Percentiles rank a stretch among this genome's conserved stretches.
These are phyloP conservation scores for Biscogniauxia mediterranea DNA, from an alignment of 2,329 filamentous ascomycete species.

Conservation along the genomic window DNA sequence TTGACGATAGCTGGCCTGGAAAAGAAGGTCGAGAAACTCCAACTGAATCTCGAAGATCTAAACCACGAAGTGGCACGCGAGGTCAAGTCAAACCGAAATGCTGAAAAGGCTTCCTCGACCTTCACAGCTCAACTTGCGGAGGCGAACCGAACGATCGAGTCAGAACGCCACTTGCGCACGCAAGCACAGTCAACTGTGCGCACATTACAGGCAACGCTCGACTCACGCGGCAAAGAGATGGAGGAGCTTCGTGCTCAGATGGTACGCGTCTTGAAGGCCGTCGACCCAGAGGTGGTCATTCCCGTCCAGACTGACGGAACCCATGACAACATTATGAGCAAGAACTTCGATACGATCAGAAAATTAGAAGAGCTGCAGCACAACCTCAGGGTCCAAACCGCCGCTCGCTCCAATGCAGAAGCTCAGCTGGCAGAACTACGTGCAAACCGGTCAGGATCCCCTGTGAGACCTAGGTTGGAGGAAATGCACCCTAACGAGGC, in stretches of 20 bases:
- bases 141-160: constrained; percentile 83
- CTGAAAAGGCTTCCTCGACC: constrained; percentile 82
- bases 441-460: constrained; percentile 69
- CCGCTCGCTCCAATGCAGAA: constrained; percentile 79
- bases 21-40: constrained; percentile 91
- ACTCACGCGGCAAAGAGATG: constrained; percentile 77
- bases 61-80: constrained; percentile 90
- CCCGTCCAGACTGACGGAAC: constrained; percentile 57
- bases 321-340: constrained; percentile 66
- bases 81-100: constrained; percentile 83
- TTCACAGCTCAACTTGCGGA: constrained; percentile 83
- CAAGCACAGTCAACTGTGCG: constrained; percentile 86
- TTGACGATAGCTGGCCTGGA: constrained; percentile 79
- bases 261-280: constrained; percentile 78
- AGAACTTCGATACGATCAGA: constrained; percentile 79
- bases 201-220: constrained; percentile 75
- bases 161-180: constrained; percentile 78
- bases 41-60: constrained; percentile 83
- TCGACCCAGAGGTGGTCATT: constrained; percentile 71
- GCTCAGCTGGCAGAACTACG: constrained; percentile 77
- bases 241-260: constrained; percentile 77
- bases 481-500: constrained; percentile 85
- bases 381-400: constrained; percentile 78
- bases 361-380: constrained; percentile 88
- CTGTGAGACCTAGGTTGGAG: constrained; percentile 72